These are phyloP conservation scores for Lipomyces sp. DNA, from an alignment of 805 yeast genomes.

Conservation along the genomic window DNA sequence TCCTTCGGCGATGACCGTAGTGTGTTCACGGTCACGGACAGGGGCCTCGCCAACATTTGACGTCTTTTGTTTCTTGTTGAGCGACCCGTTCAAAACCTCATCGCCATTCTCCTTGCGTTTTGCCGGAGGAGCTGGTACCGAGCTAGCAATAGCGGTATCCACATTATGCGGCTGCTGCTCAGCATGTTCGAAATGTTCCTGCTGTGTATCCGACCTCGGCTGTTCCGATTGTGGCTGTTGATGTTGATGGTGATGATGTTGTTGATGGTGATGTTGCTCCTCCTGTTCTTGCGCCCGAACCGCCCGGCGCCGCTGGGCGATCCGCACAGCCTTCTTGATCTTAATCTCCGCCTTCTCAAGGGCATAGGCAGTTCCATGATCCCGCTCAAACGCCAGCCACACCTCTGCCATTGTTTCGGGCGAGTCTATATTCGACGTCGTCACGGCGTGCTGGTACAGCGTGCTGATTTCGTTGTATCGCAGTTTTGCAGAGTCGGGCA, in stretches of 20 bases:
- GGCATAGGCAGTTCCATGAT: slow-evolving; percentile 37
- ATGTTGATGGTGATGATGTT: too few relatives aligned
- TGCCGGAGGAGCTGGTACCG: too few relatives aligned
- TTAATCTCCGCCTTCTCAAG: slow-evolving; percentile 33
- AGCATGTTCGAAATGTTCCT: background rate
- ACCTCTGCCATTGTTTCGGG: slow-evolving; percentile 52
- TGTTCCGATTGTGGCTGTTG: too few relatives aligned
- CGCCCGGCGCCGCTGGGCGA: slow-evolving; percentile 18
- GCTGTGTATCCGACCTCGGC: background rate
- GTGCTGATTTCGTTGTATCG: too few relatives aligned
- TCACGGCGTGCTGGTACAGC: slow-evolving; percentile 34
- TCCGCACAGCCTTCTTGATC: slow-evolving; percentile 34
- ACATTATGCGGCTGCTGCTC: too few relatives aligned
- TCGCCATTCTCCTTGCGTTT: slow-evolving; percentile 3
- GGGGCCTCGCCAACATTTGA: slow-evolving; percentile 1
- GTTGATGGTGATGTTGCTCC: too few relatives aligned
- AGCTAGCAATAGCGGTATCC: too few relatives aligned
- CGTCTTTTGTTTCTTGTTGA: slow-evolving; percentile 11
- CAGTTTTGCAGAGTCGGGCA: slow-evolving; percentile 31
- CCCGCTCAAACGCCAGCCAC: slow-evolving; percentile 41
- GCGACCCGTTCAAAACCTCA: background rate
- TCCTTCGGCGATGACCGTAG: slow-evolving; percentile 53
- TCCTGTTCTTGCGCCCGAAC: too few relatives aligned
- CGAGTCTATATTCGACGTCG: slow-evolving; percentile 42
- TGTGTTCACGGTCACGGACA: slow-evolving; percentile 48